Evolutionary conservation across 73 alveolate species (phyloP), one percentile per base, ranked within the genome.

Genomic region (Symbiodinium pilosum): DNA sequence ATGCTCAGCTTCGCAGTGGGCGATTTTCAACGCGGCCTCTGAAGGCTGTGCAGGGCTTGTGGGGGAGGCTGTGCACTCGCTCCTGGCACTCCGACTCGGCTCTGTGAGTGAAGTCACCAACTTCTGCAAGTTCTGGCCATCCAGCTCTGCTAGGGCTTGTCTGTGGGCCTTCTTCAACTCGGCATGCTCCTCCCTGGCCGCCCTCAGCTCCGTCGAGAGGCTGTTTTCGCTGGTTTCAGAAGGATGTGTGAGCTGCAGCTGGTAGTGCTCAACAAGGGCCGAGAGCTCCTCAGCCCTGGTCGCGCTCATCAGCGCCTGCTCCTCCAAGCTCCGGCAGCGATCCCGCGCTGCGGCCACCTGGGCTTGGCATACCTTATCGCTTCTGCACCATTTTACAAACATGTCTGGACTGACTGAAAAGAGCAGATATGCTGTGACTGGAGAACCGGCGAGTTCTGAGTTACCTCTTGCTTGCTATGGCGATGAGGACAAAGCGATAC

Each of bases 81-180:
- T n/a, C 81, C 34, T 64, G 81, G 81, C 24, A 64, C 38, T 73
- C 44, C 43, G 44, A 36, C 20, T 36, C 36, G 38, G 77, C 85
- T 14, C 43, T 73, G 41, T 30, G 2, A 73, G 43, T 26, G n/a
- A 14, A 34, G 85, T 36, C 41, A 36, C 85, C 85, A 73, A 43
- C 44, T 73, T 11, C 43, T 73, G 85, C 18, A 73, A 36, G 85
- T 36, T 42, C n/a, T 73, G 44, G 24, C 85, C 43, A 36, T 73
- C 44, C 41, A n/a, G 85, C 5, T 36, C 26, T 36, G 41, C 43
- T n/a, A 73, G 32, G 24, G 43, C 44, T 26, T 73, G 44, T 4
- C 43, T 42, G 44, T 73, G 85, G 30, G 5, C 85, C 85, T 73
- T 26, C 85, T 73, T 73, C 85, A 73, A 73, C 85, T 73, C 85